A percentile compares a stretch with the other conserved stretches of the same genome.
phyloP scores from a whole-genome alignment of 495 filamentous ascomycete species.

The Entonaema liquescens region DNA sequence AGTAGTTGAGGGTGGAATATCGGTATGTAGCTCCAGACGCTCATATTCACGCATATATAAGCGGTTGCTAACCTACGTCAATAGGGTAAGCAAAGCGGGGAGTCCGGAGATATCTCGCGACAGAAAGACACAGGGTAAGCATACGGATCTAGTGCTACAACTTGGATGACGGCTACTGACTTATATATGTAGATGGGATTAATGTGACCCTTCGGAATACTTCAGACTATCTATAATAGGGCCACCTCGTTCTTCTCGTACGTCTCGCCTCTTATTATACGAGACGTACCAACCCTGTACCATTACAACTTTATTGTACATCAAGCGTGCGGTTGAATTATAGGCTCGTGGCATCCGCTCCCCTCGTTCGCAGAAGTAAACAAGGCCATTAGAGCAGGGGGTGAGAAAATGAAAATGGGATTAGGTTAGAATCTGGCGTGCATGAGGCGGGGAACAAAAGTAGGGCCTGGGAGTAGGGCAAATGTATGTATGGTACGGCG shows the following conservation, averaged over 20 bases:
- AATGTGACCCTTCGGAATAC: not conserved
- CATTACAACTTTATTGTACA: conserved; percentile 24
- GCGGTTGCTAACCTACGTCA: conserved; percentile 17
- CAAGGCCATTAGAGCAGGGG: not conserved
- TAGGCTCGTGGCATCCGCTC: not conserved
- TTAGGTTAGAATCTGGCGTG: not conserved
- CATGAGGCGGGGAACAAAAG: not conserved
- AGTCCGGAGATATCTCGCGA: conserved; percentile 73
- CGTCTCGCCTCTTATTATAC: conserved; percentile 5
- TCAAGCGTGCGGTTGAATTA: conserved; percentile 9
- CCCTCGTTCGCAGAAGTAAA: not conserved
- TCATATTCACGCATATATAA: not conserved
- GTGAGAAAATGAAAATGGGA: not conserved
- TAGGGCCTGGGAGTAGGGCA: not conserved
- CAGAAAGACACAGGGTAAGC: conserved; percentile 85
- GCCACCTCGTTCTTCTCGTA: not conserved
- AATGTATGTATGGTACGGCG: not conserved
- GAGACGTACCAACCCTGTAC: conserved; percentile 12
- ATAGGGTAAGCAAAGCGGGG: conserved; percentile 78
- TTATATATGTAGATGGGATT: conserved; percentile 31
- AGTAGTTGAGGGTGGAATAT: conserved; percentile 87
- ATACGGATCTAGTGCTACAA: not conserved
- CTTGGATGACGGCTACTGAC: not conserved
- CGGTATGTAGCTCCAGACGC: conserved; percentile 47
- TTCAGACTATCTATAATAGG: not conserved